Evolutionary conservation across 768 basidiomycete genomes (phyloP), one percentile per base, ranked within the genome.

Genomic region (Panus rudis): DNA sequence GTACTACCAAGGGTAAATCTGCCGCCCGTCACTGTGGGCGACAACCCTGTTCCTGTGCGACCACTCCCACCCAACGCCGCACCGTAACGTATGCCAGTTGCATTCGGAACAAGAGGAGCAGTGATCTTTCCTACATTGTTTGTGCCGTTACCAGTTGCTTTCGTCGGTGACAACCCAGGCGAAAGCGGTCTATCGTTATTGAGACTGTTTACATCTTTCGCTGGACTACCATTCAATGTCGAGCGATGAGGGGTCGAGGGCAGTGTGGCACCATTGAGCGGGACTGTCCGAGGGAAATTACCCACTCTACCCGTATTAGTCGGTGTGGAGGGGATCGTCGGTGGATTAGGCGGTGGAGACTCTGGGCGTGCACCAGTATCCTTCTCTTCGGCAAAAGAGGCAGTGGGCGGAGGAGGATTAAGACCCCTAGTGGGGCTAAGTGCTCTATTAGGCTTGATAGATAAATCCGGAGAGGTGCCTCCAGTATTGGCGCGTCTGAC

Each of bases 71-170:
- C 61, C 8, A 84, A 64, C 0, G 75, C 80, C 13, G 65, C 63
- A 10, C 84, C 82, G 52, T 84, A 85, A 21, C 81, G 70, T 14
- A 79, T 80, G 21, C 85, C 85, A 3, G 84, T 84, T 21, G 65
- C 46, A 1, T 66, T 72, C 32, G 72, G 64, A 14, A 57, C 58
- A 45, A 78, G 47, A 1, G 73, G 60, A 1, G 45, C 37, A 4
- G 45, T 32, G 16, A 49, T 39, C 14, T 39, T 37, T 13, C 44
- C n/a, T n/a, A n/a, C 40, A 14, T 37, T 37, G 34, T 40, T 11
- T 27, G 32, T 32, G 30, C 34, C 24, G n/a, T 55, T 23, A 12
- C 42, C 33, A 7, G 33, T 35, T 17, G 16, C 33, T 16, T 35
- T 35, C 10, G 33, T 6, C 33, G 33, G 21, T 8, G n/a, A n/a